phyloP scores from a whole-genome alignment of 2,329 filamentous ascomycete species.

The Pseudocercospora macadamiae region DNA sequence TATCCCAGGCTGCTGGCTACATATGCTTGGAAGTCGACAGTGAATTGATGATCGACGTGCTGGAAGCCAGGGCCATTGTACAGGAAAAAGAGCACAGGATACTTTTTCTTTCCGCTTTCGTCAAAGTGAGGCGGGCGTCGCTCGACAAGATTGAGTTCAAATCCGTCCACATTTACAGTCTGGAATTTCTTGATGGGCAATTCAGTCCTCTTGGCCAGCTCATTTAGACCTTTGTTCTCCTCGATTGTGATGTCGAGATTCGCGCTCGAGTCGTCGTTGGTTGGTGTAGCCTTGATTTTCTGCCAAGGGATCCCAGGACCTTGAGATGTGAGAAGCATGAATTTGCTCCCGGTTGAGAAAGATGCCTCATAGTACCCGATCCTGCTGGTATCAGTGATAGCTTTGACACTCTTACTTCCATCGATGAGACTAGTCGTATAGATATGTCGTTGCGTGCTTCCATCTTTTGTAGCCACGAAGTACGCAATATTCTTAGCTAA shows the following conservation, averaged over 20 bases:
- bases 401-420: conserved; percentile 60
- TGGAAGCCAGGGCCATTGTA: conserved; percentile 97
- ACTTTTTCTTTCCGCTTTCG: conserved; percentile 67
- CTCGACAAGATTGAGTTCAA: conserved; percentile 74
- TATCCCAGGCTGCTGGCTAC: conserved; percentile 85
- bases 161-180: conserved; percentile 80
- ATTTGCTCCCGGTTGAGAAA: conserved; percentile 82
- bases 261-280: conserved; percentile 49
- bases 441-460: conserved; percentile 85
- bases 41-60: conserved; percentile 76
- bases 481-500: conserved; percentile 85
- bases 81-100: conserved; percentile 91
- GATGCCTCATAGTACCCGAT: conserved; percentile 81
- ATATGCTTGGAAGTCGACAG: conserved; percentile 87
- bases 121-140: conserved; percentile 88
- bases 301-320: conserved; percentile 90
- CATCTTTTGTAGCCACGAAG: conserved; percentile 83
- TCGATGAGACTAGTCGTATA: conserved; percentile 89
- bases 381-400: conserved; percentile 72
- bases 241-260: conserved; percentile 64
- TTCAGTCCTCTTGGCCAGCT: conserved; percentile 73
- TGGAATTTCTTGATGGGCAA: conserved; percentile 82
- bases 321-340: conserved; percentile 78
- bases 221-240: conserved; percentile 71
- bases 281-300: conserved; percentile 82